Conservation (phyloP, 2,329 filamentous ascomycete genomes). For the Fusarium decemcellulare region DNA sequence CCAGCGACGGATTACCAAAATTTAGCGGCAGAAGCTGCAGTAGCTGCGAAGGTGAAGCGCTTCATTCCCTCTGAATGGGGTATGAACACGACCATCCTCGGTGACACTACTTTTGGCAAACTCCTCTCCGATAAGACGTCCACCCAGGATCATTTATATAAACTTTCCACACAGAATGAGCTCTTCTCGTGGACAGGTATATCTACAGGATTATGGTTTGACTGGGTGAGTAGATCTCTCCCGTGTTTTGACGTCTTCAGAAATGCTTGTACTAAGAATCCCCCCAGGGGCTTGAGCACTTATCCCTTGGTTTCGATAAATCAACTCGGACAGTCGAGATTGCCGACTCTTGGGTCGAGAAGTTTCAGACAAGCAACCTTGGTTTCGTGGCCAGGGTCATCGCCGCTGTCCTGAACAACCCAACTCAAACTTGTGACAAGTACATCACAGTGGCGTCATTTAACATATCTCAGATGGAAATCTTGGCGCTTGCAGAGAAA, state of each 20-base stretch:
- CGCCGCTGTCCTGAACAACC: neutral
- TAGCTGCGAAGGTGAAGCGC: conserved; percentile 6
- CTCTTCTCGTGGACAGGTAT: conserved; percentile 1
- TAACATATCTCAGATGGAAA: conserved; percentile 15
- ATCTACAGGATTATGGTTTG: conserved; percentile 1
- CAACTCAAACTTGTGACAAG: neutral
- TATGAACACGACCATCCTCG: conserved; percentile 12
- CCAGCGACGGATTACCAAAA: neutral
- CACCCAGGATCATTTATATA: neutral
- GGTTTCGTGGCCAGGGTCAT: conserved; percentile 2
- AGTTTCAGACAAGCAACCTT: conserved; percentile 14
- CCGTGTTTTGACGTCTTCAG: neutral
- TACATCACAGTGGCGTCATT: conserved; percentile 12
- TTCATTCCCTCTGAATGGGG: conserved; percentile 15
- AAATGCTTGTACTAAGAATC: neutral
- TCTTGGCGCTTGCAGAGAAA: neutral
- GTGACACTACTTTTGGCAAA: neutral
- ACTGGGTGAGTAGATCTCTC: neutral
- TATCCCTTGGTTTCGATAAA: conserved; percentile 12
- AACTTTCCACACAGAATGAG: neutral
- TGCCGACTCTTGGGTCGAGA: conserved; percentile 9
- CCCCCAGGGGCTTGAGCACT: neutral
- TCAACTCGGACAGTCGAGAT: neutral
- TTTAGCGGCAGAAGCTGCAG: conserved; percentile 4
- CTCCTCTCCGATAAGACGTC: conserved; percentile 5